Evolutionary conservation across 148 eudicot genomes (phyloP).

Genomic region (Dianthus caryophyllus): DNA sequence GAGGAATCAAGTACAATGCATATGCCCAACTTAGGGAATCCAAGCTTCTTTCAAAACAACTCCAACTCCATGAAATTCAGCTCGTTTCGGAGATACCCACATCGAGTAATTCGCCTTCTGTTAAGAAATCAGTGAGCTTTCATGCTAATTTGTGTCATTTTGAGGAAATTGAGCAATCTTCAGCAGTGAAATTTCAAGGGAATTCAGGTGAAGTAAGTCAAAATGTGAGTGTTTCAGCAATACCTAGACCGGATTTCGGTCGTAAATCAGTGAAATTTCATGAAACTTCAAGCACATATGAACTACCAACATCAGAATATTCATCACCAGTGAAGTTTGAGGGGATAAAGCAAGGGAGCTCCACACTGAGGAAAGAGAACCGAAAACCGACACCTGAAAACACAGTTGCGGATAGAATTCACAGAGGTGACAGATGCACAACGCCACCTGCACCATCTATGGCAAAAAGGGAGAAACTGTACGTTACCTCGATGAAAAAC

Average conservation of each 20-base stretch:
- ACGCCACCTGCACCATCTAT: slow-evolving; percentile 38
- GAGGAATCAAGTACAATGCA: slow-evolving; percentile 71
- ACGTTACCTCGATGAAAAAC: slow-evolving; percentile 29
- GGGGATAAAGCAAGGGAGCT: slow-evolving; percentile 33
- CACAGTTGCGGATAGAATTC: slow-evolving; percentile 20
- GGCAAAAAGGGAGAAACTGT: slow-evolving; percentile 39
- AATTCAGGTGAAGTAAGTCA: slow-evolving; percentile 6
- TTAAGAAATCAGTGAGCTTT: slow-evolving; percentile 32
- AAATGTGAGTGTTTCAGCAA: slow-evolving; percentile 9
- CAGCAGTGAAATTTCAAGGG: slow-evolving; percentile 39
- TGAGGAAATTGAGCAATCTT: slow-evolving; percentile 5
- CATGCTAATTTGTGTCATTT: slow-evolving; percentile 18
- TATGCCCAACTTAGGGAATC: slow-evolving; percentile 68
- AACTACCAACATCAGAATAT: neutral
- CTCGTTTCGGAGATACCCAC: slow-evolving; percentile 17
- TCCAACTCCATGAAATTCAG: slow-evolving; percentile 14
- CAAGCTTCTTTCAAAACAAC: slow-evolving; percentile 39
- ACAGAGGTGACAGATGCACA: slow-evolving; percentile 16
- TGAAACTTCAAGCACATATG: neutral
- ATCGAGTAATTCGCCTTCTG: slow-evolving; percentile 39
- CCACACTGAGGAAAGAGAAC: slow-evolving; percentile 72
- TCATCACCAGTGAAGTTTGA: slow-evolving; percentile 55
- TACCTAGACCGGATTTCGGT: slow-evolving; percentile 39
- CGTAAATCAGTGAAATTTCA: slow-evolving; percentile 53
- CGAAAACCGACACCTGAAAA: slow-evolving; percentile 39